Evolutionary conservation across 768 basidiomycete genomes (phyloP).

Genomic region (Rhodotorula sphaerocarpa): DNA sequence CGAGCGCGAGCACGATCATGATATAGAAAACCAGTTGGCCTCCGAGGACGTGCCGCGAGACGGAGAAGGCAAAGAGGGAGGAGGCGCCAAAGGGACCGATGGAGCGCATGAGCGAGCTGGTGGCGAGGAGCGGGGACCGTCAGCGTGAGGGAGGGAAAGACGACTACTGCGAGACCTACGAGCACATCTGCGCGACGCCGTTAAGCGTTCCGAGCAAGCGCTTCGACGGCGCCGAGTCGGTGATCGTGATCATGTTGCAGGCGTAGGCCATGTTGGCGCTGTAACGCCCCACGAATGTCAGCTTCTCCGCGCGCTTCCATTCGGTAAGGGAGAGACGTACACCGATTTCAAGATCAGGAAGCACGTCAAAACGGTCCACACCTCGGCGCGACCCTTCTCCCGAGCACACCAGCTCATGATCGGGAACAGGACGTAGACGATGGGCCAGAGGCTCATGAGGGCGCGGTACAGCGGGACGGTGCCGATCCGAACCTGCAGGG

Average conservation of each 20-base stretch:
- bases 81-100: slow-evolving; percentile 23
- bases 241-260: slow-evolving; percentile 32
- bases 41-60: slow-evolving; percentile 7
- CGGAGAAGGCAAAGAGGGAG: slow-evolving; percentile 28
- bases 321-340: slow-evolving; percentile 1
- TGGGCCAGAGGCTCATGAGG: slow-evolving; percentile 20
- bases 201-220: slow-evolving; percentile 28
- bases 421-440: slow-evolving; percentile 32
- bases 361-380: slow-evolving; percentile 19
- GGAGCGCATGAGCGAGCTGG: slow-evolving; percentile 25
- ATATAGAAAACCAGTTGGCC: slow-evolving; percentile 22
- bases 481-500: slow-evolving; percentile 27
- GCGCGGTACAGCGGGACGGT: slow-evolving; percentile 30
- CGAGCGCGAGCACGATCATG: slow-evolving; percentile 6
- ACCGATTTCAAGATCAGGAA: slow-evolving; percentile 22
- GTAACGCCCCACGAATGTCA: neutral
- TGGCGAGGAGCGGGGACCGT: neutral
- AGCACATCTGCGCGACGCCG: slow-evolving; percentile 32
- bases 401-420: slow-evolving; percentile 16
- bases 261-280: slow-evolving; percentile 27
- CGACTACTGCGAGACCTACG: neutral
- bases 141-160: neutral
- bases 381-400: neutral
- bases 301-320: no score
- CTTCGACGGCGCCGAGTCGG: slow-evolving; percentile 22